Conservation (phyloP, 2,329 filamentous ascomycete genomes). For the Cladosporium oxysporum region DNA sequence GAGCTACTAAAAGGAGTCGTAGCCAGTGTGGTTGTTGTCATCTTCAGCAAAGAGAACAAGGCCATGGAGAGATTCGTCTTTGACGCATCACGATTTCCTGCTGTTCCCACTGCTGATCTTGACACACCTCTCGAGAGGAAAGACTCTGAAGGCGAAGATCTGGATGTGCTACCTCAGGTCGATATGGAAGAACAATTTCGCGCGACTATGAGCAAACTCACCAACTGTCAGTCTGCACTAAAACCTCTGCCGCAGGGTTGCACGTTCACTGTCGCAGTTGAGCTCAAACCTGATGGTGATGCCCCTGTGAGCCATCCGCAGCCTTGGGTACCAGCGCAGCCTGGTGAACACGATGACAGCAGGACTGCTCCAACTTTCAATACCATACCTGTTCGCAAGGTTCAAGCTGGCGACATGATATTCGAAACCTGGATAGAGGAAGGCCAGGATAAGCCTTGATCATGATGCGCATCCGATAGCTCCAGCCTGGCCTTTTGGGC, state of each 20-base stretch:
- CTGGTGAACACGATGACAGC: background rate
- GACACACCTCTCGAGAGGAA: slow-evolving; percentile 54
- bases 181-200: slow-evolving; percentile 74
- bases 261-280: slow-evolving; percentile 75
- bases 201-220: slow-evolving; percentile 64
- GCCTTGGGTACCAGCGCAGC: slow-evolving; percentile 59
- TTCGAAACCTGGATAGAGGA: slow-evolving; percentile 73
- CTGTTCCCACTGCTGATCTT: slow-evolving; percentile 48
- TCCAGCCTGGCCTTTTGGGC: background rate
- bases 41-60: slow-evolving; percentile 54
- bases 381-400: slow-evolving; percentile 61
- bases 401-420: slow-evolving; percentile 65
- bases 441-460: slow-evolving; percentile 15
- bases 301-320: slow-evolving; percentile 54
- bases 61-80: slow-evolving; percentile 63
- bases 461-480: no score
- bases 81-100: slow-evolving; percentile 59
- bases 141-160: slow-evolving; percentile 27
- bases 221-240: slow-evolving; percentile 60
- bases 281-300: slow-evolving; percentile 59
- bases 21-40: slow-evolving; percentile 57
- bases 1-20: slow-evolving; percentile 66
- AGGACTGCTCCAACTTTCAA: background rate
- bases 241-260: slow-evolving; percentile 62
- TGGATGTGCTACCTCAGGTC: slow-evolving; percentile 34